Evolutionary conservation across 345 rosid species (phyloP).

Genomic region (Aegle marmelos): DNA sequence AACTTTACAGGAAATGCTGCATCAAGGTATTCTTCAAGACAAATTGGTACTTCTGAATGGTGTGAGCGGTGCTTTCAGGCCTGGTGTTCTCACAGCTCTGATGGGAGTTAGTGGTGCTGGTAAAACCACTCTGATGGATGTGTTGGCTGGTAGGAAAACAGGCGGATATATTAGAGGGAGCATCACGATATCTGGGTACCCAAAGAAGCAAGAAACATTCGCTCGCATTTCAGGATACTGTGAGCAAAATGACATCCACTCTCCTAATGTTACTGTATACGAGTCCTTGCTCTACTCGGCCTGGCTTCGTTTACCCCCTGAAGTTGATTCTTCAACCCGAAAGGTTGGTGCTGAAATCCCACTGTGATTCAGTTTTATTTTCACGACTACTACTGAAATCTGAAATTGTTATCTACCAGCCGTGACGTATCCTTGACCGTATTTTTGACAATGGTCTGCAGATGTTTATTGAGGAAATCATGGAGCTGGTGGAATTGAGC

Average conservation of each 20-base stretch:
- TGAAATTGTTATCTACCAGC: neutral
- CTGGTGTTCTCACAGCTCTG: slow-evolving; percentile 78
- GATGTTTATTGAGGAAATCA: slow-evolving; percentile 84
- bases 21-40: slow-evolving; percentile 54
- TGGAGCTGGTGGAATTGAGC: slow-evolving; percentile 79
- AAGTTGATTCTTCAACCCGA: slow-evolving; percentile 46
- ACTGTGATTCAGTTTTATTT: neutral
- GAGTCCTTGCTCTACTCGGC: slow-evolving; percentile 80
- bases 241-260: slow-evolving; percentile 76
- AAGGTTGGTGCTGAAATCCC: slow-evolving; percentile 36
- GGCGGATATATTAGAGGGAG: slow-evolving; percentile 73
- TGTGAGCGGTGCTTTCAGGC: slow-evolving; percentile 79
- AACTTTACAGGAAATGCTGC: slow-evolving; percentile 49
- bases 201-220: slow-evolving; percentile 76
- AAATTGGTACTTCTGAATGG: slow-evolving; percentile 65
- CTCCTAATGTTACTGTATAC: slow-evolving; percentile 72
- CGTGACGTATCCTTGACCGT: neutral
- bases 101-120: slow-evolving; percentile 91
- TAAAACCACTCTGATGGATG: slow-evolving; percentile 87
- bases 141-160: slow-evolving; percentile 81
- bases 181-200: slow-evolving; percentile 67
- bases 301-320: slow-evolving; percentile 63
- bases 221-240: slow-evolving; percentile 81
- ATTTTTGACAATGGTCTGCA: slow-evolving; percentile 18
- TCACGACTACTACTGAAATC: neutral